phyloP scores from a whole-genome alignment of 495 filamentous ascomycete species.

The Thermochaetoides thermophila region DNA sequence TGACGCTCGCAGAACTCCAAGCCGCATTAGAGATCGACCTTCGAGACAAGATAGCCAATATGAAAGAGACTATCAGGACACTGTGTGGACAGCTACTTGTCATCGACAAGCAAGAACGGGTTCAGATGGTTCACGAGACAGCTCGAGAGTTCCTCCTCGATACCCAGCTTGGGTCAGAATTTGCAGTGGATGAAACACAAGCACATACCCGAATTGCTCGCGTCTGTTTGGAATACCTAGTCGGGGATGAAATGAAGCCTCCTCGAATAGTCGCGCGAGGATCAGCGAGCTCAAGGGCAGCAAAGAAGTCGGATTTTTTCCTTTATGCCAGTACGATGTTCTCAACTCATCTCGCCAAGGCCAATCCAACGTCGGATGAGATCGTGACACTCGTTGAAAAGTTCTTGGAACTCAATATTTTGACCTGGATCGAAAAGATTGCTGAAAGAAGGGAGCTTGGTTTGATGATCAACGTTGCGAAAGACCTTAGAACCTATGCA shows the following conservation, averaged over 20 bases:
- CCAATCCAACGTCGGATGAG: not conserved
- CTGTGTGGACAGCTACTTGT: conserved; percentile 9
- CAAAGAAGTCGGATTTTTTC: conserved; percentile 2
- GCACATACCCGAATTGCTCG: conserved; percentile 8
- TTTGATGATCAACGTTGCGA: conserved; percentile 3
- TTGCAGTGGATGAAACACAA: conserved; percentile 3
- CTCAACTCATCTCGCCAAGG: conserved; percentile 7
- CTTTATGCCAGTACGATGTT: conserved; percentile 3
- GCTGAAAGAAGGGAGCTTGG: conserved; percentile 1
- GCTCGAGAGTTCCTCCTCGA: conserved; percentile 10
- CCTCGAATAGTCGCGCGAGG: not conserved
- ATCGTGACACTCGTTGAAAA: conserved; percentile 2
- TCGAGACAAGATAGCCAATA: conserved; percentile 2
- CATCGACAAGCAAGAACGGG: conserved; percentile 3
- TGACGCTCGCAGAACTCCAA: conserved; percentile 5
- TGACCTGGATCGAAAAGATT: conserved; percentile 6
- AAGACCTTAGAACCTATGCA: conserved; percentile 4
- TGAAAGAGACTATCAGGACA: conserved; percentile 4
- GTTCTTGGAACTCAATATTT: conserved; percentile 6
- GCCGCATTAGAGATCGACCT: conserved; percentile 6
- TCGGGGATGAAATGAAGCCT: conserved; percentile 6
- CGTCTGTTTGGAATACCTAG: conserved; percentile 7
- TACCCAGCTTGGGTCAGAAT: conserved; percentile 4
- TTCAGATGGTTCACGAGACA: conserved; percentile 10
- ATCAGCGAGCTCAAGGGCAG: not conserved